Conservation (phyloP, 2,329 filamentous ascomycete species). For the Alternaria sp. region DNA sequence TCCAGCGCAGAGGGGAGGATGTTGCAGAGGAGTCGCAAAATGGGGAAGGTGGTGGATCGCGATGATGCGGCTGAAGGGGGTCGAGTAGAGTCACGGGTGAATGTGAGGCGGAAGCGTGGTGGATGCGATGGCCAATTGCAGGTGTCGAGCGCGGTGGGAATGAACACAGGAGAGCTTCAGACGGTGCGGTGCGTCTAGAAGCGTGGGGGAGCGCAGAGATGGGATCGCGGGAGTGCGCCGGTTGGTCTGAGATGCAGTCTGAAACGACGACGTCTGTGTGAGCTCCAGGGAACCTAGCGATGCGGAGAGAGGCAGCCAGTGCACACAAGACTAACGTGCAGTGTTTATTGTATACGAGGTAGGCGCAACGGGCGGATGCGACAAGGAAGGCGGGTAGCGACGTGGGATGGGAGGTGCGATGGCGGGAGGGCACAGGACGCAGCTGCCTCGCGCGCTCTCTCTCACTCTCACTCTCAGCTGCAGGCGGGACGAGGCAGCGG, state of each 20-base stretch:
- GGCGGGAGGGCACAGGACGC: constrained; percentile 15
- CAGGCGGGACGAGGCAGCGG: constrained; percentile 2
- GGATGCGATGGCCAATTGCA: constrained; percentile 29
- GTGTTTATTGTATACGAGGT: constrained; percentile 17
- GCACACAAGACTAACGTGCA: constrained; percentile 7
- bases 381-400: constrained; percentile 16
- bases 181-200: constrained; percentile 18
- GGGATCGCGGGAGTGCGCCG: constrained; percentile 26
- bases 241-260: constrained; percentile 40
- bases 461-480: background rate
- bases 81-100: constrained; percentile 10
- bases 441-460: constrained; percentile 9
- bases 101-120: constrained; percentile 9
- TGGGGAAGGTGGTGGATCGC: constrained; percentile 17
- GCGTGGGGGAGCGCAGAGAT: constrained; percentile 29
- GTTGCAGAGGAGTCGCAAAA: constrained; percentile 30
- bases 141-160: constrained; percentile 11
- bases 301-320: constrained; percentile 10
- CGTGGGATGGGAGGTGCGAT: constrained; percentile 6
- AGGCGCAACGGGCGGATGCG: constrained; percentile 18
- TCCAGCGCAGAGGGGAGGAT: constrained; percentile 42
- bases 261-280: constrained; percentile 42
- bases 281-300: constrained; percentile 20
- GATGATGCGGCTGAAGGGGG: constrained; percentile 12
- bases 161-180: constrained; percentile 18